Evolutionary conservation across 140 eudicot genomes (phyloP).

Genomic region (Bidens hawaiensis): DNA sequence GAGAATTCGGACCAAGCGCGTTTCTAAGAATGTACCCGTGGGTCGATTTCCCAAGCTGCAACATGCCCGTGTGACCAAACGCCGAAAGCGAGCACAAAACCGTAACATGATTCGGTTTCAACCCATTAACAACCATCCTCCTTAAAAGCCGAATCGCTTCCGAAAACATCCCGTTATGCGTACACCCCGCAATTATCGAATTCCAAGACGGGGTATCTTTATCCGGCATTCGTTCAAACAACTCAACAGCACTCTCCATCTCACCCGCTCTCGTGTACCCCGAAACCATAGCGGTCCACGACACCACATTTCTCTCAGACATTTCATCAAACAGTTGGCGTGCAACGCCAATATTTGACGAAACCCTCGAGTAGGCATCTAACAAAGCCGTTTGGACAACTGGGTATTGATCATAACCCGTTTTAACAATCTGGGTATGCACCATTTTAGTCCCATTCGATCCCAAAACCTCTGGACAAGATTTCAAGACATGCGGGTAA

Average conservation of each 20-base stretch:
- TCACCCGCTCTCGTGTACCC: constrained; percentile 77
- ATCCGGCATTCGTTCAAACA: constrained; percentile 75
- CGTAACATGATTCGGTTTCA: constrained; percentile 67
- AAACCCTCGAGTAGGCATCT: constrained; percentile 54
- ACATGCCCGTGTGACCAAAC: constrained; percentile 73
- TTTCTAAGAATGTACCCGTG: constrained; percentile 58
- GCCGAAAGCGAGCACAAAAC: constrained; percentile 62
- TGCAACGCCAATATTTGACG: constrained; percentile 43
- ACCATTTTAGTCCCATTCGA: constrained; percentile 47
- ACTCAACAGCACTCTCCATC: constrained; percentile 54
- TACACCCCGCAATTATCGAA: constrained; percentile 66
- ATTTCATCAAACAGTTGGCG: constrained; percentile 80
- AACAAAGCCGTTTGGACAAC: constrained; percentile 76
- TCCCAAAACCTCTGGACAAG: constrained; percentile 54
- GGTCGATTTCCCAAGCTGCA: constrained; percentile 73
- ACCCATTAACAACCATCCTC: constrained; percentile 45
- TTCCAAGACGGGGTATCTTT: constrained; percentile 78
- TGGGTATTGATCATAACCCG: constrained; percentile 67
- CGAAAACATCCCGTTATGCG: constrained; percentile 69
- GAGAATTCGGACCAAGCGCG: constrained; percentile 40
- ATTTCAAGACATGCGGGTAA: constrained; percentile 60
- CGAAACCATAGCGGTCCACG: constrained; percentile 86
- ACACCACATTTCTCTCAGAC: constrained; percentile 69
- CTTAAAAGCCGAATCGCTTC: constrained; percentile 63
- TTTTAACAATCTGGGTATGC: constrained; percentile 67